A percentile compares a stretch with the other conserved stretches of the same genome.
Evolutionary conservation across 2,329 filamentous ascomycete species (phyloP).

Genomic region (Penicillium sp.): DNA sequence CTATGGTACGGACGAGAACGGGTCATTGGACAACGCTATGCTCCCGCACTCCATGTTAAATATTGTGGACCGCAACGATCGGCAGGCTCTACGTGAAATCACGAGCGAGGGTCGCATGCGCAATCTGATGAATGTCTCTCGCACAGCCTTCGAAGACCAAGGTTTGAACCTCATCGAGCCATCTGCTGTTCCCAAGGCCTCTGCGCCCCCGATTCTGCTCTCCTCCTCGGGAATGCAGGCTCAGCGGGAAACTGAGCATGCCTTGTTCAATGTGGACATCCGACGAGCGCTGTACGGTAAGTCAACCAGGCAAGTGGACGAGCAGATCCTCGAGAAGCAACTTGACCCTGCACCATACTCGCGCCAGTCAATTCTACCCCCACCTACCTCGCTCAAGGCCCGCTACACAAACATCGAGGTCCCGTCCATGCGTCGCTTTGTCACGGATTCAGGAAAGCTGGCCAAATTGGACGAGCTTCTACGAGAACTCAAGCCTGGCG

Average conservation of each 20-base stretch:
- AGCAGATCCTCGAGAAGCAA: slow-evolving; percentile 73
- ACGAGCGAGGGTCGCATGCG: slow-evolving; percentile 73
- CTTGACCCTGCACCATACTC: slow-evolving; percentile 60
- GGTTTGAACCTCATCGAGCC: slow-evolving; percentile 81
- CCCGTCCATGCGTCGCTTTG: slow-evolving; percentile 95
- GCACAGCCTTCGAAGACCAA: slow-evolving; percentile 65
- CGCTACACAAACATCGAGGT: slow-evolving; percentile 90
- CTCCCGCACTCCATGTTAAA: slow-evolving; percentile 81
- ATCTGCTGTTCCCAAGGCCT: slow-evolving; percentile 75
- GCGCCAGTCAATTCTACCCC: slow-evolving; percentile 74
- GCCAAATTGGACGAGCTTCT: slow-evolving; percentile 87
- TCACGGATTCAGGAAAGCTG: slow-evolving; percentile 96
- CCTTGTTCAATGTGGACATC: slow-evolving; percentile 77
- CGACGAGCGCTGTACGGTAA: slow-evolving; percentile 75
- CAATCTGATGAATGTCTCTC: slow-evolving; percentile 78
- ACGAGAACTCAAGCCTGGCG: slow-evolving; percentile 85
- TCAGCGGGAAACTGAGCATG: slow-evolving; percentile 66
- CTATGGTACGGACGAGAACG: slow-evolving; percentile 68
- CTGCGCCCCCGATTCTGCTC: slow-evolving; percentile 84
- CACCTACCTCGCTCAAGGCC: slow-evolving; percentile 77
- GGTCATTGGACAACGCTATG: slow-evolving; percentile 62
- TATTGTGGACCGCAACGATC: slow-evolving; percentile 72
- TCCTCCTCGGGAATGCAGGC: slow-evolving; percentile 71
- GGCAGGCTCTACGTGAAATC: slow-evolving; percentile 68
- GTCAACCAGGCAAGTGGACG: slow-evolving; percentile 66